Evolutionary conservation across 768 basidiomycete species (phyloP).

Genomic region (Solioccasus polychromus): DNA sequence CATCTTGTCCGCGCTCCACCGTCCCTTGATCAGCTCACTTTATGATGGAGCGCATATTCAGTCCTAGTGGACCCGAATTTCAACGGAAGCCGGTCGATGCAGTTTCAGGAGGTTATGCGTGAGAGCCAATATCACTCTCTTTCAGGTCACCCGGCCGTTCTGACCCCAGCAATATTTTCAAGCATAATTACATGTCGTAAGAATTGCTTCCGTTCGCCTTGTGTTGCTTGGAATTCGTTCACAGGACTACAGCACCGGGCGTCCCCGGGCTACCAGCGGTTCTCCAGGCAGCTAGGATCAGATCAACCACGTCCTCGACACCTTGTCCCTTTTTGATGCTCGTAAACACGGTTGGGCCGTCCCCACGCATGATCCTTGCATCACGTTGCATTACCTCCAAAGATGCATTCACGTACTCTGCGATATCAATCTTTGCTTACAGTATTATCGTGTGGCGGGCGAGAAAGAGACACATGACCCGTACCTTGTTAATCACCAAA

Average conservation of each 20-base stretch:
- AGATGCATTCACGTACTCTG: conserved; percentile 88
- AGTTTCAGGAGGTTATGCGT: no score
- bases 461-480: background rate
- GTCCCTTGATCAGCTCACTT: conserved; percentile 6
- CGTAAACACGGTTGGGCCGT: conserved; percentile 90
- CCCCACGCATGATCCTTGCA: conserved; percentile 89
- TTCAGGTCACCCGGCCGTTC: conserved; percentile 7
- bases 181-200: conserved; percentile 7
- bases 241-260: conserved; percentile 35
- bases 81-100: no score
- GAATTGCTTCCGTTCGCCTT: background rate
- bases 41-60: no score
- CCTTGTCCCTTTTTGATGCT: conserved; percentile 78
- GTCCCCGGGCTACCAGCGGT: conserved; percentile 72
- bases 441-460: background rate
- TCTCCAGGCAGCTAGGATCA: conserved; percentile 89
- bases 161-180: conserved; percentile 2
- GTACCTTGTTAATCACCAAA: conserved; percentile 93
- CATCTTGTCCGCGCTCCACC: background rate
- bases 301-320: conserved; percentile 74
- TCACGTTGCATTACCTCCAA: conserved; percentile 94
- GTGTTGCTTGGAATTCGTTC: conserved; percentile 5
- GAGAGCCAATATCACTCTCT: conserved; percentile 4
- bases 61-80: no score
- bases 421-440: conserved; percentile 77